phyloP scores from a whole-genome alignment of 192 early-diverging fungal species.

The Coemansia sp. region DNA sequence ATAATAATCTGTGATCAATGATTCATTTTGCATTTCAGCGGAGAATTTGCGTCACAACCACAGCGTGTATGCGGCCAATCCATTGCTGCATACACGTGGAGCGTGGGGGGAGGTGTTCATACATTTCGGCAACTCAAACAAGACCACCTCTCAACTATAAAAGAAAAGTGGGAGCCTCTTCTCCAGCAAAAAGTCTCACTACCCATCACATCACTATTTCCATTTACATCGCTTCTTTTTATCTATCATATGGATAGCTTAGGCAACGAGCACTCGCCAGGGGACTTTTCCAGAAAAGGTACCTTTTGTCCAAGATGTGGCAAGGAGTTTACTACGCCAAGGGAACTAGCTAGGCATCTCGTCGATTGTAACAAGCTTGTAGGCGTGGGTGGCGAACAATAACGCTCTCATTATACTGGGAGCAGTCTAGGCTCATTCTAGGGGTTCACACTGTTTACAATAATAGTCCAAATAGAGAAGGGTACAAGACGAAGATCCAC shows the following conservation, averaged over 20 bases:
- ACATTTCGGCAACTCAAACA: not conserved
- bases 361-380: not conserved
- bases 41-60: no score
- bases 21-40: no score
- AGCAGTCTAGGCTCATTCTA: no score
- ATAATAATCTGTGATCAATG: no score
- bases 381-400: not conserved
- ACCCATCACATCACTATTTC: not conserved
- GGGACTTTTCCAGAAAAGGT: not conserved
- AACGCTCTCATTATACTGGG: not conserved
- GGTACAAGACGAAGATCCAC: no score
- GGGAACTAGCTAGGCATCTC: not conserved
- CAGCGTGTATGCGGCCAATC: not conserved
- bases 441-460: no score
- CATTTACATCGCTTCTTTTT: not conserved
- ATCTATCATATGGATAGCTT: not conserved
- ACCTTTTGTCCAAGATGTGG: not conserved
- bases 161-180: not conserved
- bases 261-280: not conserved
- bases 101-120: not conserved
- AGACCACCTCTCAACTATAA: not conserved
- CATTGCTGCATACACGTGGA: not conserved
- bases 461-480: no score
- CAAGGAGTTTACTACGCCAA: not conserved
- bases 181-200: not conserved